Base-by-base conservation (phyloP, 106 monocot species). In the Dendrobium chrysotoxum region DNA sequence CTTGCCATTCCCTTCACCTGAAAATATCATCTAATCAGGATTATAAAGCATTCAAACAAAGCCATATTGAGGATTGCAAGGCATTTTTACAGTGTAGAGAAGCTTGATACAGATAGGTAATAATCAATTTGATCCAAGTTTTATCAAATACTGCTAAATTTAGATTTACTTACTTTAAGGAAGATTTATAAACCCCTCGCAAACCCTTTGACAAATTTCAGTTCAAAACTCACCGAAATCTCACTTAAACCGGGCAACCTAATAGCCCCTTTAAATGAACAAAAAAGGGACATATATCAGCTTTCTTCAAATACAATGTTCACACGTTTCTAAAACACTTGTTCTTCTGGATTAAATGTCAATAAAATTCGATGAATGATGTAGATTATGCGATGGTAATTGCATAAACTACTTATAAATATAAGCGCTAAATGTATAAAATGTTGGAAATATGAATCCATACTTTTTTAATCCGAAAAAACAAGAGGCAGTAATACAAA, bases 1-100 rank as follows among this genome's bases (percentile, higher is more conserved):
- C 78, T 84, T 30, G 93, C 90, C 88, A 93, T 93, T 87, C 93
- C 93, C 85, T 88, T 93, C 11, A 83, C 93, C 93, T 90, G 74
- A 75, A 80, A 66, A 44, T 4, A 79, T 13, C 21, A 67, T 30
- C 41, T 23, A 39, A 42, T 65, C 23, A 61, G 17, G 26, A 76
- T 28, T 76, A 76, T 25, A 45, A 76, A 26, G 42, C 41, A 42
- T 41, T 5, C 20, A 40, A 21, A 16, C 35, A 70, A 70, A 70
- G 15, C 25, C 13, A 70, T 70, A 70, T 13, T 70, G 31, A 70
- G 35, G 15, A 70, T 13, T 20, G 61, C n/a, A 13, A n/a, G 61
- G 4, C 35, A 70, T 70, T 9, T 35, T 15, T 26, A 28, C 16
- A 17, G 12, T 4, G 35, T 70, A 35, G 25, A 70, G 7, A 70